Percentiles rank a stretch among this genome's conserved stretches.
These are phyloP conservation scores for Claviceps pusilla DNA, from an alignment of 2,329 filamentous ascomycete species.

Conservation along the genomic window DNA sequence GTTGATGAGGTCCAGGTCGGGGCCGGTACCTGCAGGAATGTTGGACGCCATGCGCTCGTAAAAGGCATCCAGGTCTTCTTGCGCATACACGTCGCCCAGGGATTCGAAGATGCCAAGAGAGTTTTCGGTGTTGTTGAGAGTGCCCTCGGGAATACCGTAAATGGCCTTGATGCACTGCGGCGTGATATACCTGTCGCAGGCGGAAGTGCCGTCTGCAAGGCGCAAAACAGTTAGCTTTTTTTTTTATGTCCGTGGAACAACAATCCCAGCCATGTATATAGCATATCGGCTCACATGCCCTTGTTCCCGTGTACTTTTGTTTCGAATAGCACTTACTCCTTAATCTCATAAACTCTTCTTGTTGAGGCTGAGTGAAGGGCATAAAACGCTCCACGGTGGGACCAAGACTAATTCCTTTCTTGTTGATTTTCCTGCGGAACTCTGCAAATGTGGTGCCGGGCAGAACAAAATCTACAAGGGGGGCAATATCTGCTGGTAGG, in stretches of 20 bases:
- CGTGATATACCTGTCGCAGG: constrained; percentile 40
- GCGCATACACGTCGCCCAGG: constrained; percentile 34
- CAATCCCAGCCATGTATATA: not conserved
- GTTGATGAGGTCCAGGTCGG: constrained; percentile 31
- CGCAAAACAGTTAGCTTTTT: not conserved
- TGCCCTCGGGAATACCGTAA: constrained; percentile 28
- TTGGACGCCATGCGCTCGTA: constrained; percentile 28
- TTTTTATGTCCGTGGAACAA: no score
- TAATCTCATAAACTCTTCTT: not conserved
- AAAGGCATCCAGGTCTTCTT: constrained; percentile 32
- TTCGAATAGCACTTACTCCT: not conserved
- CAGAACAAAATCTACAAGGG: constrained; percentile 27
- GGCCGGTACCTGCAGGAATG: constrained; percentile 27
- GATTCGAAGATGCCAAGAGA: constrained; percentile 38
- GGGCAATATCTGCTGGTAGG: constrained; percentile 20
- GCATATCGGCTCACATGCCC: no score
- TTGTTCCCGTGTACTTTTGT: no score
- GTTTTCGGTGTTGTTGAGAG: constrained; percentile 22
- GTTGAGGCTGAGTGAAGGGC: not conserved
- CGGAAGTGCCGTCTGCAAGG: constrained; percentile 1
- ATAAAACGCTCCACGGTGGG: not conserved
- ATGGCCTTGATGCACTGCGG: constrained; percentile 38
- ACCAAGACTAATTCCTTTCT: not conserved
- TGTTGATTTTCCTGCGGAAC: not conserved
- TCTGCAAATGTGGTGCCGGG: constrained; percentile 18